These are phyloP conservation scores for Venturia oleaginea DNA, from an alignment of 2,329 filamentous ascomycete species.

Conservation along the genomic window DNA sequence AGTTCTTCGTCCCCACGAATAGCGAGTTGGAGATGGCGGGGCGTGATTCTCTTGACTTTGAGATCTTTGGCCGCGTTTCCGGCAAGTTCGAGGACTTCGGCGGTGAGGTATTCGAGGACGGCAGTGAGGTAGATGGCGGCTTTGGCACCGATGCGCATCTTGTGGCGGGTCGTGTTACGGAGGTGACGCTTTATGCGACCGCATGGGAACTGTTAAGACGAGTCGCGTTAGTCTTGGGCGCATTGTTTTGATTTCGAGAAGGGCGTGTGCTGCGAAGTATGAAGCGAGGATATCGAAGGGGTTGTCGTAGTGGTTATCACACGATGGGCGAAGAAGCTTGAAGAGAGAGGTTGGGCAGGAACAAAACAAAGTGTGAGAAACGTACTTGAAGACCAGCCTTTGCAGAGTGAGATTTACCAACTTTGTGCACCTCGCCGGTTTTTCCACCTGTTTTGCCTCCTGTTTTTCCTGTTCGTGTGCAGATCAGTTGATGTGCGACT, in stretches of 20 bases:
- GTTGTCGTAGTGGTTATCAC: not conserved
- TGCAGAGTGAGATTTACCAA: constrained; percentile 86
- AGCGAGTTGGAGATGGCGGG: constrained; percentile 92
- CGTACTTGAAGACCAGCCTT: constrained; percentile 93
- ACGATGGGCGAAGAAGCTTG: not conserved
- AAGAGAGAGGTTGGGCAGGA: constrained; percentile 2
- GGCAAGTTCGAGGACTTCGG: constrained; percentile 94
- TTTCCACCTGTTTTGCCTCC: constrained; percentile 89
- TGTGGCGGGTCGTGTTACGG: constrained; percentile 98
- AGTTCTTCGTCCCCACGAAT: constrained; percentile 98
- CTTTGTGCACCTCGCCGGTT: constrained; percentile 65
- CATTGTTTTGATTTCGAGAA: constrained; percentile 8
- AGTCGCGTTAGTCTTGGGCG: not conserved
- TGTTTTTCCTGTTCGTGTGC: constrained; percentile 37
- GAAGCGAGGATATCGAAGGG: not conserved
- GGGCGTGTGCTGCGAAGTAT: not conserved
- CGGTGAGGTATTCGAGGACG: constrained; percentile 94
- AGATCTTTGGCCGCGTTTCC: constrained; percentile 99
- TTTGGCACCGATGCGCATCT: constrained; percentile 99
- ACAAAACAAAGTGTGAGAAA: constrained; percentile 17
- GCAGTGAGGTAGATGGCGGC: constrained; percentile 97
- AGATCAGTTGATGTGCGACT: constrained; percentile 22
- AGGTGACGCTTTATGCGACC: constrained; percentile 99
- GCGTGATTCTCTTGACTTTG: constrained; percentile 99
- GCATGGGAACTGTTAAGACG: constrained; percentile 72